A percentile compares a stretch with the other conserved stretches of the same genome.
Conservation (phyloP, 73 alveolate species). For the Paramecium sonneborni region DNA sequence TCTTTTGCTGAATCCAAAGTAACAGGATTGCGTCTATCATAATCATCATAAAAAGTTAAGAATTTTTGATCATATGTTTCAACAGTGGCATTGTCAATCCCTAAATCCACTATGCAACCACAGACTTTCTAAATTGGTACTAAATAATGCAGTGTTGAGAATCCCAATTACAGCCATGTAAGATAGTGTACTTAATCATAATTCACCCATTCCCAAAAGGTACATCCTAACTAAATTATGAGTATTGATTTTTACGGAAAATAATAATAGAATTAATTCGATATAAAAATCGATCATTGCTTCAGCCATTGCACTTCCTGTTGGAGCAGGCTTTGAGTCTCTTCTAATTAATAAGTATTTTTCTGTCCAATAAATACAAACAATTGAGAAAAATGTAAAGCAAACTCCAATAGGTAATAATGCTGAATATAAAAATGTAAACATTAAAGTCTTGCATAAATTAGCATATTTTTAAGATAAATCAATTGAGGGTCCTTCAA, state of each 20-base stretch:
- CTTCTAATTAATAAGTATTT: background rate
- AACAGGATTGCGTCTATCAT: constrained; percentile 62
- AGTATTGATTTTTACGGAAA: background rate
- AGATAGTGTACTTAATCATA: background rate
- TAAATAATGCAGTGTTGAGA: background rate
- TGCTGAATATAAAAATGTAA: background rate
- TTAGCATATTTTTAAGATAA: background rate
- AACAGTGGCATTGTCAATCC: constrained; percentile 18
- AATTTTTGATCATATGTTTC: constrained; percentile 30
- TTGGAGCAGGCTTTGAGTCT: background rate
- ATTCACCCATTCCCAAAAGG: background rate
- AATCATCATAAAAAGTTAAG: constrained; percentile 18
- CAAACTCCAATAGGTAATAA: background rate
- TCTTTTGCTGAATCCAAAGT: constrained; percentile 57
- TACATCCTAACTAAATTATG: background rate
- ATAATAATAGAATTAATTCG: constrained; percentile 10
- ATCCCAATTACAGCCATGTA: background rate
- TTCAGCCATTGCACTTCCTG: constrained; percentile 12
- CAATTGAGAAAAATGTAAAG: background rate
- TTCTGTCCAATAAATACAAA: background rate
- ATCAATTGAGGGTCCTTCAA: background rate
- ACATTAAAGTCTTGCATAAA: background rate
- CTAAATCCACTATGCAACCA: background rate
- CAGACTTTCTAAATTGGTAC: background rate
- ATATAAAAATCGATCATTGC: constrained; percentile 33